Base-by-base conservation (phyloP, 129 eudicot genomes). In the Tanacetum coccineum region DNA sequence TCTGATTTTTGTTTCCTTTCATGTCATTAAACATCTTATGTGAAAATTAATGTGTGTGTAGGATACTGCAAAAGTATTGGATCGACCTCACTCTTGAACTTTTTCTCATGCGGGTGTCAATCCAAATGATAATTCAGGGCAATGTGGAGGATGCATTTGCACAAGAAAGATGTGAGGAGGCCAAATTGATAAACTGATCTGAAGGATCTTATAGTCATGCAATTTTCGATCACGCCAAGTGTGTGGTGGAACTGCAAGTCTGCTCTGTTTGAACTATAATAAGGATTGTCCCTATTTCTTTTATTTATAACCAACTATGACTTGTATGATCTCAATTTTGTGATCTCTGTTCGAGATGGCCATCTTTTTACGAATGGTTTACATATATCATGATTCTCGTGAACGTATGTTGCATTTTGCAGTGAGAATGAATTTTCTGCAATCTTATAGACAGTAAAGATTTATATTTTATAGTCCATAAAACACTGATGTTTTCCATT, bases 61-160 rank as follows among this genome's bases (percentile, higher is more conserved):
- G 98, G 98, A 69, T 22, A 74, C 62, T n/a, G 65, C 73, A n/a
- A 55, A 85, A 72, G 20, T 88, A 84, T 76, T 68, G 73, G 91
- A 88, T 92, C 96, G 15, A 71, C 86, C 44, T 61, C 92, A 13
- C 84, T 93, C 64, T 93, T 77, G 98, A 93, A 54, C 98, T 88
- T 80, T 93, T 88, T 58, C 67, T 93, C 47, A 76, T 26, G 88
- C 61, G 60, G 98, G 98, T 69, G 76, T 93, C 72, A 89, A 81
- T 76, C 96, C 98, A 50, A 81, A 86, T 76, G 79, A 86, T 50
- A 88, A 88, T 74, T 88, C 3, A 89, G 82, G 55, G 64, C 79
- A n/a, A n/a, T 30, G 91, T 86, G 72, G 98, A 93, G 78, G 83
- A 79, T 59, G 87, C 95, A 67, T 93, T 76, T 81, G 83, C 85